phyloP scores from a whole-genome alignment of 139 green algal species.

The Coelastrella sp. region DNA sequence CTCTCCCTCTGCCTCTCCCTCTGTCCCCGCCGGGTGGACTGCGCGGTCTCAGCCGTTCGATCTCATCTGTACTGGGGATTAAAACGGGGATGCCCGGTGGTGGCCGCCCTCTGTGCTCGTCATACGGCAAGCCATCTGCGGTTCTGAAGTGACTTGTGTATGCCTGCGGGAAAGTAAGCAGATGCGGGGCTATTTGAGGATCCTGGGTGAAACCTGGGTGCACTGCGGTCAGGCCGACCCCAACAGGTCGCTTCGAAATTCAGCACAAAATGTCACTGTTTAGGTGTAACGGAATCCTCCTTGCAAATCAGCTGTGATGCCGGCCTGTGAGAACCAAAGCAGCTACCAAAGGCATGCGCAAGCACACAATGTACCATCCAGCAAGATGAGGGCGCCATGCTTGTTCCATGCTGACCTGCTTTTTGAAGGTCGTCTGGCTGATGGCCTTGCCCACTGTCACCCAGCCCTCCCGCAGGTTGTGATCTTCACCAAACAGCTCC shows the following conservation, averaged over 20 bases:
- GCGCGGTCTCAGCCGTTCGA: conserved; percentile 78
- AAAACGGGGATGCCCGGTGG: conserved; percentile 68
- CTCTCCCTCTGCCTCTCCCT: not conserved
- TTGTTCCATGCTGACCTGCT: conserved; percentile 47
- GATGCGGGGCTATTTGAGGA: not conserved
- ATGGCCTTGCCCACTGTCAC: conserved; percentile 84
- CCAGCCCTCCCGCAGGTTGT: conserved; percentile 90
- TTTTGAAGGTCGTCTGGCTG: conserved; percentile 80
- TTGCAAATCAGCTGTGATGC: no score
- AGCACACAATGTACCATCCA: not conserved
- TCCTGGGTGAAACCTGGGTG: not conserved
- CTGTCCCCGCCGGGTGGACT: conserved; percentile 41
- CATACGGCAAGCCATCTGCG: conserved; percentile 66
- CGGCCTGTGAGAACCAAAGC: no score
- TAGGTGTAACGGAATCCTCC: no score
- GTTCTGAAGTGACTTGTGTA: conserved; percentile 73
- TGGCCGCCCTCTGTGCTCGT: conserved; percentile 55
- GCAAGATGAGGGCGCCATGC: not conserved
- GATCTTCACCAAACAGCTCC: conserved; percentile 92
- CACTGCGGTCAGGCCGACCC: no score
- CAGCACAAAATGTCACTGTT: no score
- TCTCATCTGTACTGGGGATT: conserved; percentile 74
- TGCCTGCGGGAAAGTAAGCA: conserved; percentile 15
- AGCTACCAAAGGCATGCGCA: no score
- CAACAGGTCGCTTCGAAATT: no score